Conservation (phyloP, 2,329 filamentous ascomycete genomes). For the Dothideomycetes sp. region DNA sequence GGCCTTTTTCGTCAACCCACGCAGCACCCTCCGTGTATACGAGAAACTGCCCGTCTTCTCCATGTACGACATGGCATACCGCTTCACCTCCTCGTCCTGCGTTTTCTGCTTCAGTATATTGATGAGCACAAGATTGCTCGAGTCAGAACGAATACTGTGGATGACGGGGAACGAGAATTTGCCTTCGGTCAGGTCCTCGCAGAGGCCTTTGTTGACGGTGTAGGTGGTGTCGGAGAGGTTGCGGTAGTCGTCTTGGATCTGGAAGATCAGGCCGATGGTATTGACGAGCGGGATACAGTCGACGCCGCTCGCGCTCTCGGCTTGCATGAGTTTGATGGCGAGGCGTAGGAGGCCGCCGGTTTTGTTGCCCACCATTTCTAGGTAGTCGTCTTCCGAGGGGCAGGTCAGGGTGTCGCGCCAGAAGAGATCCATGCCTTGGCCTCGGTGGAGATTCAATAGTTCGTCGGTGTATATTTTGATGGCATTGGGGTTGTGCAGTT, state of each 20-base stretch:
- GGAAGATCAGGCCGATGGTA: conserved; percentile 74
- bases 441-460: conserved; percentile 71
- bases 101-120: conserved; percentile 91
- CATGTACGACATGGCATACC: conserved; percentile 87
- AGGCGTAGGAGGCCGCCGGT: conserved; percentile 79
- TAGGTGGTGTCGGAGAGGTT: conserved; percentile 60
- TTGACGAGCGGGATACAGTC: conserved; percentile 81
- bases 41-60: conserved; percentile 79
- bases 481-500: conserved; percentile 55
- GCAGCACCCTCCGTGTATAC: conserved; percentile 58
- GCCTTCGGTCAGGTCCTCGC: conserved; percentile 90
- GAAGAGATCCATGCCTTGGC: conserved; percentile 85
- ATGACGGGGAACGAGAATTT: conserved; percentile 97
- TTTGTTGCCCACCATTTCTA: conserved; percentile 91
- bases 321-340: conserved; percentile 80
- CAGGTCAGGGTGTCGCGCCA: conserved; percentile 80
- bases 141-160: conserved; percentile 74
- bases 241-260: conserved; percentile 88
- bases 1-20: conserved; percentile 32
- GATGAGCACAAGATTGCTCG: conserved; percentile 64
- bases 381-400: conserved; percentile 77
- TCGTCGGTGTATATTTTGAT: conserved; percentile 71
- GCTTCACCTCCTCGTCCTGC: conserved; percentile 74
- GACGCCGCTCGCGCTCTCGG: conserved; percentile 43
- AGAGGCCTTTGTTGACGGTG: conserved; percentile 81